Base-by-base conservation (phyloP, 2,329 filamentous ascomycete species). In the Ophiostoma perfectum region DNA sequence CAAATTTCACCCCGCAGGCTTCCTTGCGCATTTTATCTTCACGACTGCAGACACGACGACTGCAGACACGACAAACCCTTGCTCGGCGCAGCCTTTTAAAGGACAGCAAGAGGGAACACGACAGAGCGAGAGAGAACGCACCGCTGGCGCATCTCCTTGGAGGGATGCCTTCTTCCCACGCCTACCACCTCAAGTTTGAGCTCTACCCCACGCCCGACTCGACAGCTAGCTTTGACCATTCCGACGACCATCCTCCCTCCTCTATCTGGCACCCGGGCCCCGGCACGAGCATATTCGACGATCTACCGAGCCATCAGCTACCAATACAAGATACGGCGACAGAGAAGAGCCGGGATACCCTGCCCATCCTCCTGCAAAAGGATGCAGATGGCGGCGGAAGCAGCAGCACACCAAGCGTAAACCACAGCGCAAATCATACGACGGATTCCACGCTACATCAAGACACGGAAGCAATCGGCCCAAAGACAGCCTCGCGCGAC, bases 131-230 rank as follows among this genome's bases (percentile, higher is more conserved):
- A 60, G 55, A 60, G 60, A 42, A n/a, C 55, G 18, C 36, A 63
- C 60, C 1, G n/a, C 27, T 42, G 39, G 11, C 14, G 42, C 42
- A 3, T 14, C 27, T 6, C 16, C 39, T n/a, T n/a, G n/a, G 38
- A 36, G 42, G 63, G 63, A 87, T 87, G 85, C 83, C 83, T 79
- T 82, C 82, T 78, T 82, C 82, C 42, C 88, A 87, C 75, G 86
- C 85, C 72, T 89, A 89, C 73, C 86, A 89, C 73, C 75, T 90
- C n/a, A 88, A 85, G 73, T 83, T 90, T 73, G 87, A 90, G 78
- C 80, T 89, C 58, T 89, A 89, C 75, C 77, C 81, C 60, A 81
- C 78, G 70, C 76, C 80, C 64, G 76, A 79, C 66, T 80, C 81
- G 4, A 74, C 73, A 1, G 62, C 16, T 11, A 14, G 70, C n/a